phyloP scores from a whole-genome alignment of 2,329 filamentous ascomycete species.

The Zopfia rhizophila region DNA sequence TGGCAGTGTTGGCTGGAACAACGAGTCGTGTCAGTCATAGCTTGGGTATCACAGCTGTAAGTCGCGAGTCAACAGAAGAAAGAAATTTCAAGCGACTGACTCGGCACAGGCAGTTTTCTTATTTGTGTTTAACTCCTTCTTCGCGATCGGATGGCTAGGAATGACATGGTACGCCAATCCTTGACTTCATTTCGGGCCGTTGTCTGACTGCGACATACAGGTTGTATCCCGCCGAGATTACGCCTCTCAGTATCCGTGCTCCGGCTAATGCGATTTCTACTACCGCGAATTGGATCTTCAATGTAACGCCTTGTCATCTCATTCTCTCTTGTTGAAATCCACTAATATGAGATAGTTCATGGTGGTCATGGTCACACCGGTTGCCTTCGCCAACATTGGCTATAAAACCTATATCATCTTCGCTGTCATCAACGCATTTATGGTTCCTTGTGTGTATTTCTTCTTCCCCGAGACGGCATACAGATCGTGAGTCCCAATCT shows the following conservation, averaged over 20 bases:
- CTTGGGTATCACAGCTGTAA: constrained; percentile 62
- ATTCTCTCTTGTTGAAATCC: constrained; percentile 17
- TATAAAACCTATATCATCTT: constrained; percentile 68
- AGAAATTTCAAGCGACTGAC: constrained; percentile 30
- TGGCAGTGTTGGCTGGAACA: constrained; percentile 47
- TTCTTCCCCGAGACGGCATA: constrained; percentile 71
- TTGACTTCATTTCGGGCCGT: constrained; percentile 20
- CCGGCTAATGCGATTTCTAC: constrained; percentile 89
- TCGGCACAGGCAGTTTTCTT: constrained; percentile 75
- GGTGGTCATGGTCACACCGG: constrained; percentile 73
- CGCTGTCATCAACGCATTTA: constrained; percentile 65
- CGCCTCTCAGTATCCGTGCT: constrained; percentile 86
- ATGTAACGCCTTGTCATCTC: constrained; percentile 62
- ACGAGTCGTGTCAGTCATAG: constrained; percentile 39
- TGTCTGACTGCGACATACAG: constrained; percentile 23
- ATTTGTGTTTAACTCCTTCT: constrained; percentile 92
- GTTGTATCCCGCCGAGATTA: constrained; percentile 76
- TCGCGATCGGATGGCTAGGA: constrained; percentile 82
- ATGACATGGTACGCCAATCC: constrained; percentile 64
- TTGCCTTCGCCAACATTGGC: constrained; percentile 66
- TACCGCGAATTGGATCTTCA: constrained; percentile 84
- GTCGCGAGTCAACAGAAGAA: too few relatives aligned
- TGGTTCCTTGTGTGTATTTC: constrained; percentile 67
- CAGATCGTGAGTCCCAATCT: too few relatives aligned
- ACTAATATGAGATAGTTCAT: constrained; percentile 63